Percentiles rank a stretch among this genome's conserved stretches.
Conservation (phyloP, 805 yeast genomes). For the Blastobotrys attinorum region DNA sequence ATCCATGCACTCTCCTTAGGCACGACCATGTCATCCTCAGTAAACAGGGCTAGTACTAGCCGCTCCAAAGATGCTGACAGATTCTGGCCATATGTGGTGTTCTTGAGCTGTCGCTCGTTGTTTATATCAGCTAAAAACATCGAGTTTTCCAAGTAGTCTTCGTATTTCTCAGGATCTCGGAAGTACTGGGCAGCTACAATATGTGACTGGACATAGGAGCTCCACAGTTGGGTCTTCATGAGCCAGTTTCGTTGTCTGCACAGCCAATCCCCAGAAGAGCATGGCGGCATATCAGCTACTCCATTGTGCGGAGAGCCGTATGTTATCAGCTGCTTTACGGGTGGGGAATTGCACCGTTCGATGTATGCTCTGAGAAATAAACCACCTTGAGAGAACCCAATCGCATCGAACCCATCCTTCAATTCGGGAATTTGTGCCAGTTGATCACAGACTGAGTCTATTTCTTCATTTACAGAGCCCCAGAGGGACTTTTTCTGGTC, state of each 20-base stretch:
- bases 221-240: conserved; percentile 55
- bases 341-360: conserved; percentile 44
- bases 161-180: conserved; percentile 50
- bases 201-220: conserved; percentile 43
- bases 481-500: conserved; percentile 51
- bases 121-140: conserved; percentile 56
- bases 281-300: conserved; percentile 55
- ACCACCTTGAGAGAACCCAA: conserved; percentile 84
- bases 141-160: conserved; percentile 48
- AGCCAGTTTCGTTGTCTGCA: conserved; percentile 49
- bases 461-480: conserved; percentile 51
- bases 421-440: conserved; percentile 40
- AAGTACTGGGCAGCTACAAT: conserved; percentile 71
- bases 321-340: conserved; percentile 49
- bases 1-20: conserved; percentile 68
- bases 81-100: conserved; percentile 36
- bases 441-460: conserved; percentile 49
- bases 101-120: conserved; percentile 43
- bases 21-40: conserved; percentile 56
- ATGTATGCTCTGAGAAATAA: conserved; percentile 61
- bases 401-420: conserved; percentile 52
- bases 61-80: conserved; percentile 36
- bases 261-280: conserved; percentile 47
- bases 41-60: conserved; percentile 53
- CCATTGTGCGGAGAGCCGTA: conserved; percentile 83